Percentiles rank a stretch among this genome's conserved stretches.
phyloP scores from a whole-genome alignment of 441 rosid species.

The Aleurites moluccanus region DNA sequence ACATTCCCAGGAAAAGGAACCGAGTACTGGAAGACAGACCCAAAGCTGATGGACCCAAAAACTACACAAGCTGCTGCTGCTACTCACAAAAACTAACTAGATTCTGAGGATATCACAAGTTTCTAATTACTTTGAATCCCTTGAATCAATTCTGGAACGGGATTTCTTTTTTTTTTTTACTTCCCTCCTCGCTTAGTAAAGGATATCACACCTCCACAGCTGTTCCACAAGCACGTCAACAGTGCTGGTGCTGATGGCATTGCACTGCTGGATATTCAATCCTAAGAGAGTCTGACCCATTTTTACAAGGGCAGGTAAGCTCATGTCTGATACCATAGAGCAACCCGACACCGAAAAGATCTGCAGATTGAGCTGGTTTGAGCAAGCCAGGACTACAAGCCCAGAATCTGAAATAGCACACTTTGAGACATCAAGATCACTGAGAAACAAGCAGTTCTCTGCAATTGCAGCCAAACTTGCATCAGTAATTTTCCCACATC shows the following conservation, averaged over 20 bases:
- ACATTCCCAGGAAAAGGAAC: slow-evolving; percentile 40
- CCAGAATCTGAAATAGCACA: slow-evolving; percentile 72
- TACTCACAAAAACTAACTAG: slow-evolving; percentile 32
- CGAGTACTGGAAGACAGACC: slow-evolving; percentile 35
- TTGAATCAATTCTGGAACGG: slow-evolving; percentile 5
- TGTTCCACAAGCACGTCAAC: slow-evolving; percentile 58
- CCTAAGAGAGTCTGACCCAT: slow-evolving; percentile 69
- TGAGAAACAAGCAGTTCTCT: slow-evolving; percentile 62
- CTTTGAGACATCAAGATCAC: slow-evolving; percentile 78
- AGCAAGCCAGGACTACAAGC: slow-evolving; percentile 51
- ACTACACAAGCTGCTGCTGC: slow-evolving; percentile 40
- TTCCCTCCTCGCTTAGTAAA: slow-evolving; percentile 40
- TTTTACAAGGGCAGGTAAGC: slow-evolving; percentile 46
- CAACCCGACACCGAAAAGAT: slow-evolving; percentile 71
- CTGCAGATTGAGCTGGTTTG: slow-evolving; percentile 54
- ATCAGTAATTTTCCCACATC: slow-evolving; percentile 68
- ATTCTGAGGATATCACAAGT: too few relatives aligned
- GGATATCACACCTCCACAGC: slow-evolving; percentile 85
- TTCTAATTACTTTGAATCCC: slow-evolving; percentile 15
- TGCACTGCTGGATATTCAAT: slow-evolving; percentile 76
- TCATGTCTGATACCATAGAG: slow-evolving; percentile 59
- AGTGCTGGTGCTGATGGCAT: slow-evolving; percentile 47
- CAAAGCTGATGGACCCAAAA: slow-evolving; percentile 67
- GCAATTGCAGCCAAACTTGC: slow-evolving; percentile 65
- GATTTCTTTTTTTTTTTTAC: neutral